A percentile compares a stretch with the other conserved stretches of the same genome.
Conservation (phyloP, 495 filamentous ascomycete genomes). For the Podospora bellae-mahoneyi region DNA sequence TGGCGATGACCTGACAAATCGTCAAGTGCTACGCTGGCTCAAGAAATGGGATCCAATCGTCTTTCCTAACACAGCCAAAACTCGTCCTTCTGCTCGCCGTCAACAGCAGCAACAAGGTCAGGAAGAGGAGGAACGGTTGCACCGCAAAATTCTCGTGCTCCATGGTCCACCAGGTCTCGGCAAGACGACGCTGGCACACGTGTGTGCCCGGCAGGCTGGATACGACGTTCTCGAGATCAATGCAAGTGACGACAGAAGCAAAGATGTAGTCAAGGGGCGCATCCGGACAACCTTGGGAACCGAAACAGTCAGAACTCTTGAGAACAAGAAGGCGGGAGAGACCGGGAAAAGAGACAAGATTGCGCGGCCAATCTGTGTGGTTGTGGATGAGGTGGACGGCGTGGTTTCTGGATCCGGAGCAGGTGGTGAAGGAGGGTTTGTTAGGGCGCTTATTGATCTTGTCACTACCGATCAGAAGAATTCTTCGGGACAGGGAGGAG, state of each 20-base stretch:
- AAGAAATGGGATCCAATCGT: constrained; percentile 92
- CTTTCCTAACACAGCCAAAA: constrained; percentile 66
- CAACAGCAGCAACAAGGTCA: constrained; percentile 16
- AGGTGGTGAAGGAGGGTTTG: constrained; percentile 75
- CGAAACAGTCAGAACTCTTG: constrained; percentile 83
- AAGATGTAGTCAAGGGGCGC: constrained; percentile 78
- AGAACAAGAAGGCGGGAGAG: constrained; percentile 53
- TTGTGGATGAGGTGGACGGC: constrained; percentile 96
- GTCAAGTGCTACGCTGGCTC: constrained; percentile 86
- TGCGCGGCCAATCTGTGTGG: constrained; percentile 85
- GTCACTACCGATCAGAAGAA: constrained; percentile 84
- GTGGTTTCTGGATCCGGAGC: constrained; percentile 75
- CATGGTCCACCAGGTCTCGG: constrained; percentile 90
- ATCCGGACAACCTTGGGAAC: constrained; percentile 86
- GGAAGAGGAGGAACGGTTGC: constrained; percentile 60
- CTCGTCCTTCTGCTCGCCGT: constrained; percentile 44
- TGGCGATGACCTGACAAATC: constrained; percentile 91
- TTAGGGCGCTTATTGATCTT: constrained; percentile 90
- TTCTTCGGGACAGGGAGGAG: constrained; percentile 41
- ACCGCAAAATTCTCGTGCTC: constrained; percentile 83
- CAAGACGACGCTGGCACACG: constrained; percentile 94
- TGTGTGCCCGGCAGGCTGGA: constrained; percentile 89
- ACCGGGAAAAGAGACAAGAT: constrained; percentile 62
- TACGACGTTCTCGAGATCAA: constrained; percentile 93
- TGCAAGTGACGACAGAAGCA: constrained; percentile 74